Evolutionary conservation across 306 rosid species (phyloP), one percentile per base, ranked within the genome.

Genomic region (Hippophae rhamnoides): DNA sequence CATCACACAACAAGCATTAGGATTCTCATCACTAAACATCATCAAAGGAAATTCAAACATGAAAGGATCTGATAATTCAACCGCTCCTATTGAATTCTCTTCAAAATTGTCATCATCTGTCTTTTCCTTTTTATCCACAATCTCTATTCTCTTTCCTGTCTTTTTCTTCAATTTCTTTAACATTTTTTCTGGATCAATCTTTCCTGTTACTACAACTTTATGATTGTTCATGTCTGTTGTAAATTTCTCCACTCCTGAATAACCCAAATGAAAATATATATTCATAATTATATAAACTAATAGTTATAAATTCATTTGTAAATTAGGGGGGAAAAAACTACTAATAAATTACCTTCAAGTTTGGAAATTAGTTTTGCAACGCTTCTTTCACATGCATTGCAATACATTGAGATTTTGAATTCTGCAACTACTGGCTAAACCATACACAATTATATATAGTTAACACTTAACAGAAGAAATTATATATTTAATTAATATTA

Each of bases 11-110:
- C 94, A 90, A 13, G 95, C 90, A 67, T 84, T 75, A 55, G 97
- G 90, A 58, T 86, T 86, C 66, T 90, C 94, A 47, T 90, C 97
- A 43, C 83, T 90, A 13, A 90, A 84, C 79, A 84, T 69, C 73
- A 72, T 68, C 0, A 76, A 55, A n/a, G 72, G 38, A 31, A 31
- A 31, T 31, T 31, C 38, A 31, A 31, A 31, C 38, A 31, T 31
- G 38, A 31, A 31, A 31, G 38, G 5, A 31, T 31, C 38, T 31
- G 38, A 1, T 2, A 31, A 31, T 31, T 31, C 38, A 2, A 31
- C 38, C 38, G 38, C 38, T 2, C 38, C 38, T 11, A 42, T 14
- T 11, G 5, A 2, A 12, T 66, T 52, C 11, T 23, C 55, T 50
- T 62, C 63, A 9, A 27, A 31, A 27, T 63, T 23, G 40, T 47